Conservation (phyloP, 306 rosid genomes). For the Rosa persica region DNA sequence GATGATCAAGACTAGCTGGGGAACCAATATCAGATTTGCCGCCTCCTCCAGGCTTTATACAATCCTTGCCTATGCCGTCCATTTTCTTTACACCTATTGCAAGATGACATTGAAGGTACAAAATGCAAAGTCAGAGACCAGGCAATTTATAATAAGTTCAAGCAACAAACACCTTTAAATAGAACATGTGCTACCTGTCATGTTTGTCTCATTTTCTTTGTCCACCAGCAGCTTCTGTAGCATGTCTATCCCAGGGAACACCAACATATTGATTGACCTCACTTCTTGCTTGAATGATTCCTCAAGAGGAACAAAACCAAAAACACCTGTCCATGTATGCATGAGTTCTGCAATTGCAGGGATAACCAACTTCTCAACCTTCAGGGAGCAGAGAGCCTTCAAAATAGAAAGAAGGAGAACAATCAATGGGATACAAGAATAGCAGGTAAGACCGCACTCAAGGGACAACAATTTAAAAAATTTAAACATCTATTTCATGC, state of each 20-base stretch:
- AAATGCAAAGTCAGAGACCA: slow-evolving; percentile 25
- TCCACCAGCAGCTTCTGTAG: slow-evolving; percentile 69
- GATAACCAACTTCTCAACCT: slow-evolving; percentile 87
- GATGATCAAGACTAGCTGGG: slow-evolving; percentile 43
- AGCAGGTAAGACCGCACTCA: slow-evolving; percentile 2
- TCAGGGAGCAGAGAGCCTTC: slow-evolving; percentile 71
- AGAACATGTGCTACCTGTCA: slow-evolving; percentile 37
- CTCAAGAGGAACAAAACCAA: slow-evolving; percentile 77
- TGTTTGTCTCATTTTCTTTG: slow-evolving; percentile 51
- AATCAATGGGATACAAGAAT: slow-evolving; percentile 25
- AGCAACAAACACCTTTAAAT: slow-evolving; percentile 8
- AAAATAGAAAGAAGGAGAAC: slow-evolving; percentile 21
- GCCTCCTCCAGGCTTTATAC: slow-evolving; percentile 27
- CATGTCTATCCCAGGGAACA: slow-evolving; percentile 98
- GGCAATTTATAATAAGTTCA: slow-evolving; percentile 10
- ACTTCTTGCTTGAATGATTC: slow-evolving; percentile 72
- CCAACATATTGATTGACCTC: slow-evolving; percentile 81
- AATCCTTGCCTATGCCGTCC: slow-evolving; percentile 35
- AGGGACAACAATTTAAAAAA: background rate
- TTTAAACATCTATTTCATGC: slow-evolving; percentile 11
- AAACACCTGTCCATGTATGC: slow-evolving; percentile 77
- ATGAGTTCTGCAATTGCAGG: slow-evolving; percentile 91
- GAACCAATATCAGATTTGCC: slow-evolving; percentile 41
- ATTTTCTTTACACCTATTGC: slow-evolving; percentile 47
- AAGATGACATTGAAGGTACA: slow-evolving; percentile 1